Percentiles rank a stretch among this genome's conserved stretches.
These are phyloP conservation scores for Quercus dentata DNA, from an alignment of 306 rosid species.

Conservation along the genomic window DNA sequence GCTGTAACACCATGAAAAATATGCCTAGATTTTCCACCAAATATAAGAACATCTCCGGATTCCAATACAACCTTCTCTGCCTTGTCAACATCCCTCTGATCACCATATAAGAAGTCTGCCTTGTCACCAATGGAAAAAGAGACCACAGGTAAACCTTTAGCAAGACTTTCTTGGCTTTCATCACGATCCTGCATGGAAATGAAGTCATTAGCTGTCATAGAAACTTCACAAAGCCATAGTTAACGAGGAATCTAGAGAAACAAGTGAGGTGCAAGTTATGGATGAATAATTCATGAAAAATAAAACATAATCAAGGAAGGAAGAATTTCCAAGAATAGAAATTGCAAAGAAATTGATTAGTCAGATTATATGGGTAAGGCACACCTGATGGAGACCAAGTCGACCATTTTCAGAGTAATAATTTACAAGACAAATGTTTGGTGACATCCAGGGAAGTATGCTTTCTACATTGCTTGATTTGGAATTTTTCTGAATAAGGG, in stretches of 20 bases:
- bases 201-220: background rate
- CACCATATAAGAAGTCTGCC: constrained; percentile 60
- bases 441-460: constrained; percentile 39
- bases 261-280: background rate
- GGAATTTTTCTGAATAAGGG: constrained; percentile 16
- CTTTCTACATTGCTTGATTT: constrained; percentile 4
- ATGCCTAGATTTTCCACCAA: constrained; percentile 69
- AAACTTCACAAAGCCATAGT: background rate
- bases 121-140: constrained; percentile 88
- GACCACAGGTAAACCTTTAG: constrained; percentile 50
- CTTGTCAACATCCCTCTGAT: constrained; percentile 37
- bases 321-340: background rate
- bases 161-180: constrained; percentile 55
- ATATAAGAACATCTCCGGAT: constrained; percentile 83
- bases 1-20: constrained; percentile 67
- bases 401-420: constrained; percentile 55
- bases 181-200: constrained; percentile 56
- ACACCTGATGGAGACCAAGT: constrained; percentile 84
- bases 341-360: background rate
- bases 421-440: constrained; percentile 72
- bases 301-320: background rate
- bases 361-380: background rate
- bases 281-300: background rate
- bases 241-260: background rate
- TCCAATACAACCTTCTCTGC: constrained; percentile 41